Conservation (phyloP, 192 early-diverging fungal genomes). For the Cladochytrium replicatum region DNA sequence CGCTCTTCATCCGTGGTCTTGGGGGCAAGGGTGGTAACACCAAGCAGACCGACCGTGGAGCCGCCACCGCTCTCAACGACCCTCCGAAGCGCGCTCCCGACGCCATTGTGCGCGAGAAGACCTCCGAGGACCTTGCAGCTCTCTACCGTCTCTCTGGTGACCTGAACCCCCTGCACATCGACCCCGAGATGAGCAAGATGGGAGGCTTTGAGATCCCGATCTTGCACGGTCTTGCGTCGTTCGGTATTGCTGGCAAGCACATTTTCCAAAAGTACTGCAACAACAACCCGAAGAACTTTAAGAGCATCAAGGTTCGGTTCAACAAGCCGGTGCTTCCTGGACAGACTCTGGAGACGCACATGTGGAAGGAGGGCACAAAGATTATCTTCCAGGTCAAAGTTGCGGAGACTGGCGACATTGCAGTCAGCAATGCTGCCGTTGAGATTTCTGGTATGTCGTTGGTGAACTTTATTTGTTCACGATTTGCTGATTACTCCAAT, state of each 20-base stretch:
- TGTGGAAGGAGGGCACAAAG: conserved; percentile 86
- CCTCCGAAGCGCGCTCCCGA: conserved; percentile 81
- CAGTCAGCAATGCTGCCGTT: conserved; percentile 85
- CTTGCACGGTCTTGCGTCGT: conserved; percentile 90
- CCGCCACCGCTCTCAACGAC: conserved; percentile 67
- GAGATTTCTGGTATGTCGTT: conserved; percentile 60
- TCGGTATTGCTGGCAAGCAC: conserved; percentile 87
- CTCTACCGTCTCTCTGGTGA: conserved; percentile 94
- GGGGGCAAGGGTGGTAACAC: conserved; percentile 74
- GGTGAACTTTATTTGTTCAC: too few relatives aligned
- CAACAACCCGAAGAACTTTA: conserved; percentile 55
- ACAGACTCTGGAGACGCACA: conserved; percentile 93
- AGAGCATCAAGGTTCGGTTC: conserved; percentile 90
- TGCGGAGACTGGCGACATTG: conserved; percentile 85
- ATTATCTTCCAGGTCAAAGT: conserved; percentile 90
- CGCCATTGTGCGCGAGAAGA: conserved; percentile 73
- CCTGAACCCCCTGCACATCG: conserved; percentile 96
- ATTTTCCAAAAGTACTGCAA: conserved; percentile 69
- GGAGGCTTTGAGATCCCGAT: conserved; percentile 97
- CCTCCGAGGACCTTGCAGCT: conserved; percentile 82
- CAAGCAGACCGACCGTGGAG: conserved; percentile 63
- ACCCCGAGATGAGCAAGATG: conserved; percentile 84
- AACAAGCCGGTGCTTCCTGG: conserved; percentile 86
- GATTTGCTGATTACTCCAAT: too few relatives aligned
- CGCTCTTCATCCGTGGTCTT: conserved; percentile 85